Evolutionary conservation across 176 grass and related monocot species (phyloP).

Genomic region (Rhynchospora pubera): DNA sequence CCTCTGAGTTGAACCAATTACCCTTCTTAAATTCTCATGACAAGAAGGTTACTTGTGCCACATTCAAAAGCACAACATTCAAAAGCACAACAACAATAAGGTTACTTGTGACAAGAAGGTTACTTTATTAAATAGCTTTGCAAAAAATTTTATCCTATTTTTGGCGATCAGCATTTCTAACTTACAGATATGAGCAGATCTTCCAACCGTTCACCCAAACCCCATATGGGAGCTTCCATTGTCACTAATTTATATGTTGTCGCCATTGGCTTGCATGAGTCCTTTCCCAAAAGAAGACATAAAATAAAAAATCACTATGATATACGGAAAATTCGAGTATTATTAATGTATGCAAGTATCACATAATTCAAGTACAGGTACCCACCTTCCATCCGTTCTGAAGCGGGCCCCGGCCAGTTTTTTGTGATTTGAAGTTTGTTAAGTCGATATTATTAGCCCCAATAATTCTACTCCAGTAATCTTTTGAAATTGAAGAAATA

Average conservation of each 20-base stretch:
- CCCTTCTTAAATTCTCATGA: not conserved
- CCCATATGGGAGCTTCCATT: slow-evolving; percentile 81
- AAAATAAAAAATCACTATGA: not conserved
- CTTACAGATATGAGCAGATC: slow-evolving; percentile 59
- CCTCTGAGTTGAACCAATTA: no score
- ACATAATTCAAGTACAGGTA: not conserved
- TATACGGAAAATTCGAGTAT: not conserved
- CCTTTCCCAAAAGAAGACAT: slow-evolving; percentile 27
- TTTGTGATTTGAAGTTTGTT: slow-evolving; percentile 56
- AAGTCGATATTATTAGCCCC: slow-evolving; percentile 49
- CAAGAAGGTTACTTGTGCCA: not conserved
- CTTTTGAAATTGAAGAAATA: slow-evolving; percentile 57
- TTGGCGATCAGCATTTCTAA: not conserved
- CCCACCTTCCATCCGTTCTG: slow-evolving; percentile 71
- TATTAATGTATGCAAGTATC: not conserved
- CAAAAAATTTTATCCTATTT: not conserved
- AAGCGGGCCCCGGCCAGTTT: slow-evolving; percentile 57
- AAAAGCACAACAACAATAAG: not conserved
- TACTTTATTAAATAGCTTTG: not conserved
- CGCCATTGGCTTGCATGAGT: slow-evolving; percentile 60
- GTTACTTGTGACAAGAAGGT: no score
- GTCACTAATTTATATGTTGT: slow-evolving; percentile 76
- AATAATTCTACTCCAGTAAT: slow-evolving; percentile 88
- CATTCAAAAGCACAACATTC: no score
- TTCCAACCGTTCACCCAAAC: slow-evolving; percentile 56